phyloP scores from a whole-genome alignment of 768 basidiomycete species.

The Naematelia aurantialba region DNA sequence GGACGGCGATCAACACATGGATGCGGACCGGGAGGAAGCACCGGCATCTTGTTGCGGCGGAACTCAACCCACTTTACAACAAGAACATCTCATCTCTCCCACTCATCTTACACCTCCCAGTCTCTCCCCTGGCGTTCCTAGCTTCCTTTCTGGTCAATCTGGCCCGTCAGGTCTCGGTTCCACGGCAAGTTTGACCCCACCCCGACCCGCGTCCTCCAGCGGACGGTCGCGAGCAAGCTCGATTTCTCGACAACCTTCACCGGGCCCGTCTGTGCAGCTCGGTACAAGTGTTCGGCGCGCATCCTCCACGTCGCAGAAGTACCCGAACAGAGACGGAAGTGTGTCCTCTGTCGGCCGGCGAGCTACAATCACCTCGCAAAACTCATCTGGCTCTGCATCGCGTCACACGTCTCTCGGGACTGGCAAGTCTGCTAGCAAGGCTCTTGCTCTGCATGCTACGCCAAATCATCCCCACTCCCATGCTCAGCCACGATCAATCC shows the following conservation, averaged over 20 bases:
- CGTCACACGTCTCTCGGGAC: constrained; percentile 22
- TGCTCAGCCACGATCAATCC: constrained; percentile 23
- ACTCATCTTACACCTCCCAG: constrained; percentile 4
- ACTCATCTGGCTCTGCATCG: constrained; percentile 2
- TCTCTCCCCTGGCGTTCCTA: constrained; percentile 1
- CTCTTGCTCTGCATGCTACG: constrained; percentile 21
- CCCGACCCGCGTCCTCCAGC: background rate
- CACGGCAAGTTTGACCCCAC: background rate
- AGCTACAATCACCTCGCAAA: constrained; percentile 23
- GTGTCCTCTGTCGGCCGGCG: constrained; percentile 13
- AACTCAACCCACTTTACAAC: background rate
- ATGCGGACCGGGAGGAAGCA: background rate
- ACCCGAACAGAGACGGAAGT: constrained; percentile 1
- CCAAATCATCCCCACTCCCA: constrained; percentile 23
- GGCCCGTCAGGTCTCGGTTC: background rate
- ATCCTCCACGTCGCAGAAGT: constrained; percentile 13
- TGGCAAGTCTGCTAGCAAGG: constrained; percentile 31
- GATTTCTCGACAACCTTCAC: background rate
- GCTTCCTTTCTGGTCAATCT: background rate
- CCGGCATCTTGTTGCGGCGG: constrained; percentile 9
- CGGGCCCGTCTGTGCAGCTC: background rate
- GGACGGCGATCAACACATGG: constrained; percentile 18
- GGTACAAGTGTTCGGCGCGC: constrained; percentile 11
- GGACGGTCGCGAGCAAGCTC: background rate
- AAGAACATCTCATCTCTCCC: background rate